Evolutionary conservation across 2,329 filamentous ascomycete genomes (phyloP).

Genomic region (Penicillium sp.): DNA sequence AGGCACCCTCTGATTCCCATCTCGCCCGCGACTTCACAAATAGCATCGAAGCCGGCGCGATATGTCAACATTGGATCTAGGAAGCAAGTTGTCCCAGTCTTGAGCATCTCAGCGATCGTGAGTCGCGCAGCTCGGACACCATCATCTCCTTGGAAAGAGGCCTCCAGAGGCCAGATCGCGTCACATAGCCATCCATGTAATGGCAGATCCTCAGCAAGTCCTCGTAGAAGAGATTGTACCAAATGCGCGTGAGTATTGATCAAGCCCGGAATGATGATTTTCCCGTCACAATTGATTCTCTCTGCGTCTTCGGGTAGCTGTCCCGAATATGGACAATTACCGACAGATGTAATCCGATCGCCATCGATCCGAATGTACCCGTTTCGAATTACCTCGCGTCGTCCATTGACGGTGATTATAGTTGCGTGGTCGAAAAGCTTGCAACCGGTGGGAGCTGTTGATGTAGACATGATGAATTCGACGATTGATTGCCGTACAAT

Average conservation of each 20-base stretch:
- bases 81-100: conserved; percentile 45
- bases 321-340: conserved; percentile 9
- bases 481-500: too few species aligned
- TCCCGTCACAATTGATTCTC: conserved; percentile 33
- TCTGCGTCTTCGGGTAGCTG: conserved; percentile 13
- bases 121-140: conserved; percentile 38
- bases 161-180: conserved; percentile 42
- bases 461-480: neutral
- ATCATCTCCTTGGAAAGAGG: conserved; percentile 40
- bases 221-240: conserved; percentile 40
- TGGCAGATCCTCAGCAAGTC: conserved; percentile 35
- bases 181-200: conserved; percentile 38
- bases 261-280: conserved; percentile 42
- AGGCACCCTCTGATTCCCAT: conserved; percentile 40
- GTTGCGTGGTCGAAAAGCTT: conserved; percentile 25
- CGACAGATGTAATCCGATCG: conserved; percentile 15
- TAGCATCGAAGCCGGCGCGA: conserved; percentile 33
- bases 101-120: conserved; percentile 45
- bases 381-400: conserved; percentile 20
- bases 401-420: conserved; percentile 24
- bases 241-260: conserved; percentile 45
- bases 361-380: conserved; percentile 21
- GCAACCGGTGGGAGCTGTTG: neutral
- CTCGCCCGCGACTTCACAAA: conserved; percentile 36
- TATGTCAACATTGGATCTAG: conserved; percentile 42